Percentiles rank a stretch among this genome's conserved stretches.
These are phyloP conservation scores for Mycena filopes DNA, from an alignment of 768 basidiomycete species.

Conservation along the genomic window DNA sequence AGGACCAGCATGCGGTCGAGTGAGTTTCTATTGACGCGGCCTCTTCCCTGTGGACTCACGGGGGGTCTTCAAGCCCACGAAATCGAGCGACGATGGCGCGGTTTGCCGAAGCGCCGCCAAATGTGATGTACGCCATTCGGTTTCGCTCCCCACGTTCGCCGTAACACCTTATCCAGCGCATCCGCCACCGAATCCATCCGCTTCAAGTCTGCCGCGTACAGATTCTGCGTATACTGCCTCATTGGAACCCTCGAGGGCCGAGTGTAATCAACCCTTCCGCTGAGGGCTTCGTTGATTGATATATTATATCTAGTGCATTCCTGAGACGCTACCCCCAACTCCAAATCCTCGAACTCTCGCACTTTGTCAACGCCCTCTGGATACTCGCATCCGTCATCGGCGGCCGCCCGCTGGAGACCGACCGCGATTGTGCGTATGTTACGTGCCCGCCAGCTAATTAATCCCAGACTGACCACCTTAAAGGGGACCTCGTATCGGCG, in stretches of 20 bases:
- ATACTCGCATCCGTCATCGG: constrained; percentile 20
- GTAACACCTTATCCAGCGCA: constrained; percentile 5
- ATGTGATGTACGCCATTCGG: neutral
- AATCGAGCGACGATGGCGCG: constrained; percentile 2
- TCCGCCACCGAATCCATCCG: constrained; percentile 15
- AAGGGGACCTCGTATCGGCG: constrained; percentile 11
- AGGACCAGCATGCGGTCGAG: neutral
- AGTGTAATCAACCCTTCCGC: neutral
- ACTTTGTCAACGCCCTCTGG: constrained; percentile 18
- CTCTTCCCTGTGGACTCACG: neutral
- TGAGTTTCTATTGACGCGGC: neutral
- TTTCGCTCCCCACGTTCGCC: neutral
- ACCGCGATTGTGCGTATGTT: constrained; percentile 15
- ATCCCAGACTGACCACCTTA: neutral
- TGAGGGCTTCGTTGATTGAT: neutral
- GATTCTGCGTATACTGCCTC: constrained; percentile 23
- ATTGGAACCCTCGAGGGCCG: constrained; percentile 1
- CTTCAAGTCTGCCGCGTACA: constrained; percentile 24
- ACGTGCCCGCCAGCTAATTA: neutral
- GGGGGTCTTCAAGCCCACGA: neutral
- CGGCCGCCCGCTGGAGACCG: constrained; percentile 15
- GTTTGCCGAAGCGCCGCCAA: constrained; percentile 4
- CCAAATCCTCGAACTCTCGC: constrained; percentile 25
- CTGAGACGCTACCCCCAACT: constrained; percentile 12
- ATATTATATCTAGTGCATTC: constrained; percentile 10